Evolutionary conservation across 305 asterid genomes (phyloP).

Genomic region (Ilex paraguariensis): DNA sequence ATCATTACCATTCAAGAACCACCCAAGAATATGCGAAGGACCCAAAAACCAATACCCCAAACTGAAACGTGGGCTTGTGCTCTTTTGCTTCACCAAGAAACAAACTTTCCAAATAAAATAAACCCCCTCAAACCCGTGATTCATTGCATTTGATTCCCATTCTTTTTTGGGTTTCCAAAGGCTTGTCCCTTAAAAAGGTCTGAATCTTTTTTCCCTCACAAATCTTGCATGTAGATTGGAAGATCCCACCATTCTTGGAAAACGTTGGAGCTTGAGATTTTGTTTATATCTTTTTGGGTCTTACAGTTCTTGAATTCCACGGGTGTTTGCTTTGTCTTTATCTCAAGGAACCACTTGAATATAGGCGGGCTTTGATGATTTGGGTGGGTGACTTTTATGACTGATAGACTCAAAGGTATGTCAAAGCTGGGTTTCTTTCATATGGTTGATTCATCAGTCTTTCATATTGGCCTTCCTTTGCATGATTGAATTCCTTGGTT

Average conservation of each 20-base stretch:
- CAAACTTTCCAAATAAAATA: conserved; percentile 17
- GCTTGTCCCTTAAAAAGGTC: conserved; percentile 20
- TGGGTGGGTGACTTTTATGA: too few relatives aligned
- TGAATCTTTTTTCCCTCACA: conserved; percentile 18
- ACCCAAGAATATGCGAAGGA: background rate
- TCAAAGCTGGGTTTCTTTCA: conserved; percentile 2
- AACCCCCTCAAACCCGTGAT: conserved; percentile 19
- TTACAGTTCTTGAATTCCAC: conserved; percentile 23
- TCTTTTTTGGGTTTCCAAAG: conserved; percentile 3
- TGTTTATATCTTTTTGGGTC: conserved; percentile 1
- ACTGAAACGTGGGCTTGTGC: conserved; percentile 8
- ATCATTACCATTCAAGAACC: conserved; percentile 21
- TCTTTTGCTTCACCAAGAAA: conserved; percentile 33
- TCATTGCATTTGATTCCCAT: conserved; percentile 35
- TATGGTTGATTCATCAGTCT: too few relatives aligned
- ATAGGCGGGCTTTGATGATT: conserved; percentile 10
- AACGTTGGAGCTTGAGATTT: conserved; percentile 9
- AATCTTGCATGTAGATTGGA: conserved; percentile 33
- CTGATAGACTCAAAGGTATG: conserved; percentile 35
- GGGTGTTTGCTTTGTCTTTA: conserved; percentile 34
- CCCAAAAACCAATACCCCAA: background rate
- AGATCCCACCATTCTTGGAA: conserved; percentile 27
- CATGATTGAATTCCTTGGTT: too few relatives aligned
- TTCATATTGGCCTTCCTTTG: too few relatives aligned
- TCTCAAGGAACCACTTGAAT: conserved; percentile 47